Base-by-base conservation (phyloP, 306 rosid species). In the Argentina anserina region DNA sequence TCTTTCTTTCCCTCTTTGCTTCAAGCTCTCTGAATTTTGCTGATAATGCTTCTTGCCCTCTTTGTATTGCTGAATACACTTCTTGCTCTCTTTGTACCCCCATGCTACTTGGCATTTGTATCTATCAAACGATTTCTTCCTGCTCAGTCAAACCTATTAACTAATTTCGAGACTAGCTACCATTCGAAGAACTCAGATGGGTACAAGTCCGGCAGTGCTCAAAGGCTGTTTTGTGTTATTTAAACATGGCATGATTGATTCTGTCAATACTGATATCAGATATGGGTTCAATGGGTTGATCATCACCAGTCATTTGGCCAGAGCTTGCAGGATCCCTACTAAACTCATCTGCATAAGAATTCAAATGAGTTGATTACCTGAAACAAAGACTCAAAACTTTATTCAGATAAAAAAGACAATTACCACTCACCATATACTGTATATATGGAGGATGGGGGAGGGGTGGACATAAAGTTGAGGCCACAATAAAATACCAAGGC, bases 401-500 rank as follows among this genome's bases (percentile, higher is more conserved):
- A 15, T 46, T 59, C 49, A 50, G 47, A 21, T 43, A 25, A 42
- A 39, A 42, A 72, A 62, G 37, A 28, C 31, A 47, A 43, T 67
- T 33, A 33, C 72, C 67, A 72, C 85, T 89, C 84, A 94, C 99
- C 96, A 66, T 74, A 91, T 12, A 90, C 71, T 15, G 84, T 79
- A 81, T 89, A 70, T 67, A 88, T 41, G 80, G 96, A 88, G 62
- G 89, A 76, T 64, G 93, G 89, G 39, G 89, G 58, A 76, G 94
- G 96, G 28, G 96, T 94, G 43, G 93, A 78, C 88, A 89, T 83
- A 77, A 94, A 94, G 78, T 94, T 94, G 74, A 94, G 85, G 80
- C 99, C 97, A 72, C 92, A 49, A 81, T 91, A 94, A 76, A 91
- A 88, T 73, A 69, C 86, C 80, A 90, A 62, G 66, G 84, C 89